These are phyloP conservation scores for Pilatotrama ljubarskyi DNA, from an alignment of 768 basidiomycete genomes.

Conservation along the genomic window DNA sequence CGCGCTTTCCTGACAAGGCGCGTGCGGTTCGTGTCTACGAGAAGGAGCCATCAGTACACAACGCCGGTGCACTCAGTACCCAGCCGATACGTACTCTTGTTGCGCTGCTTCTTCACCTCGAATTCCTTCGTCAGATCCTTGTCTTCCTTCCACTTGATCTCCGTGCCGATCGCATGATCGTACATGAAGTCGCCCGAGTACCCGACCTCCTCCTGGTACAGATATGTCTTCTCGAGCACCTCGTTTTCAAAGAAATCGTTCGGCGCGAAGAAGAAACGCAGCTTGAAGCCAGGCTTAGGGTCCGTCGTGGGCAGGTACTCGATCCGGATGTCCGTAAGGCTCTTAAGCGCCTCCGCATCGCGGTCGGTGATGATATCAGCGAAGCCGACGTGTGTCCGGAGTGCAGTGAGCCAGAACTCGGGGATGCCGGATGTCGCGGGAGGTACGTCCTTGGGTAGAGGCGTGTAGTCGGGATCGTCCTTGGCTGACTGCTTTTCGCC, in stretches of 20 bases:
- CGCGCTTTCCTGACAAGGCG: slow-evolving; percentile 83
- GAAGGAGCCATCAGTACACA: background rate
- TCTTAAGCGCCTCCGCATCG: slow-evolving; percentile 83
- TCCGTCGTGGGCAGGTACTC: slow-evolving; percentile 67
- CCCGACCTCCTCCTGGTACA: slow-evolving; percentile 90
- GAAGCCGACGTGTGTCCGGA: slow-evolving; percentile 87
- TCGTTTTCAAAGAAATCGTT: slow-evolving; percentile 91
- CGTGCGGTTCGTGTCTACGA: slow-evolving; percentile 77
- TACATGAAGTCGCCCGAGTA: slow-evolving; percentile 97
- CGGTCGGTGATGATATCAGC: slow-evolving; percentile 91
- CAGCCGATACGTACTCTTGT: no score
- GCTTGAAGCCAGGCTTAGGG: slow-evolving; percentile 89
- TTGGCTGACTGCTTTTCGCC: slow-evolving; percentile 74
- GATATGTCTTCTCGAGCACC: slow-evolving; percentile 88
- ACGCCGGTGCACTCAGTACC: slow-evolving; percentile 8
- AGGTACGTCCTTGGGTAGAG: slow-evolving; percentile 39
- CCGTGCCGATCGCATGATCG: slow-evolving; percentile 87
- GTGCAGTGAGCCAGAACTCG: slow-evolving; percentile 97
- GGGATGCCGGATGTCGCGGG: slow-evolving; percentile 61
- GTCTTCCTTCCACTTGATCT: slow-evolving; percentile 97
- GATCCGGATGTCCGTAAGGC: slow-evolving; percentile 77
- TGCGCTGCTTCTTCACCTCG: slow-evolving; percentile 99
- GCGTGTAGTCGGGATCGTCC: slow-evolving; percentile 70
- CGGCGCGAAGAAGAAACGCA: slow-evolving; percentile 75
- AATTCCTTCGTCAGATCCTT: slow-evolving; percentile 97